These are phyloP conservation scores for Phytophthora cajani DNA, from an alignment of 352 stramenopile species.

Conservation along the genomic window DNA sequence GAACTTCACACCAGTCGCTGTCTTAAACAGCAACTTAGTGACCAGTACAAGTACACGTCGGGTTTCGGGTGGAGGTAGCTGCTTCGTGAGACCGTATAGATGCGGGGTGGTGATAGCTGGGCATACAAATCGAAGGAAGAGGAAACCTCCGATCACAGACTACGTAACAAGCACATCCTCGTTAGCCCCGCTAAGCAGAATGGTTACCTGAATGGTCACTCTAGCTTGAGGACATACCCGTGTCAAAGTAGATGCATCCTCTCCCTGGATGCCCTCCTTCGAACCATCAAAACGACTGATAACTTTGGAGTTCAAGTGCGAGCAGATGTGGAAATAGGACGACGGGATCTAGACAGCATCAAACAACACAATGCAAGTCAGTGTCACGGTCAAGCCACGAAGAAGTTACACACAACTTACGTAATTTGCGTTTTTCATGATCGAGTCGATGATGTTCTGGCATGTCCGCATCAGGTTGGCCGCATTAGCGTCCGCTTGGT, in stretches of 20 bases:
- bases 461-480: conserved; percentile 85
- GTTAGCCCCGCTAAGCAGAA: background rate
- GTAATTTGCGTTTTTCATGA: conserved; percentile 64
- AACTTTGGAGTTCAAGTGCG: conserved; percentile 74
- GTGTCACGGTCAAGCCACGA: background rate
- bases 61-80: conserved; percentile 70
- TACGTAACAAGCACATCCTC: conserved; percentile 24
- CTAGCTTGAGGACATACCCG: conserved; percentile 30
- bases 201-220: background rate
- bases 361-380: conserved; percentile 5
- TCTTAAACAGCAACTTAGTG: conserved; percentile 91
- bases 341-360: conserved; percentile 54
- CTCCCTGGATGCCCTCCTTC: conserved; percentile 59
- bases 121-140: conserved; percentile 91
- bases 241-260: conserved; percentile 65
- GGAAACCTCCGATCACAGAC: conserved; percentile 87
- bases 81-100: conserved; percentile 81
- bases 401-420: conserved; percentile 20
- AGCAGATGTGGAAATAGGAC: conserved; percentile 83
- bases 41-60: conserved; percentile 87
- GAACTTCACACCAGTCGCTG: conserved; percentile 86
- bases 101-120: conserved; percentile 89
- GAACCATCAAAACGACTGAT: conserved; percentile 75
- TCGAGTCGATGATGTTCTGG: conserved; percentile 84
- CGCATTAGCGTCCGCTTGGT: conserved; percentile 56